Evolutionary conservation across 768 basidiomycete species (phyloP).

Genomic region (Dentipellis fragilis): DNA sequence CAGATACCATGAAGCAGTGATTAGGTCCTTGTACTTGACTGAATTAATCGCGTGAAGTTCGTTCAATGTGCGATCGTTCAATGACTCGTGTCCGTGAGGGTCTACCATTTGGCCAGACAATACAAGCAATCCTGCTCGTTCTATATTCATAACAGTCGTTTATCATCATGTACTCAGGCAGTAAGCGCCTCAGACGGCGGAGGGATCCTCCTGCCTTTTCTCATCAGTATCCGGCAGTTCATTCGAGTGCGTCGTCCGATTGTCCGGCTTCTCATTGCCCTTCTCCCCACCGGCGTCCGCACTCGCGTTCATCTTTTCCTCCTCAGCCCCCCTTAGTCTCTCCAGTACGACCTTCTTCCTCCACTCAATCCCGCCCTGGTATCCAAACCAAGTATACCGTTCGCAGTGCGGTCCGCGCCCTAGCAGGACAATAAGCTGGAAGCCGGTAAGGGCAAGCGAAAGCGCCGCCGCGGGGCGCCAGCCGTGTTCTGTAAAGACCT

Average conservation of each 20-base stretch:
- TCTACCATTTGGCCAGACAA: too few species aligned
- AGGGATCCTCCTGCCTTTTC: too few species aligned
- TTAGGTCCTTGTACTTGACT: too few species aligned
- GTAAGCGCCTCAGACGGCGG: too few species aligned
- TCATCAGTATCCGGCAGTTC: too few species aligned
- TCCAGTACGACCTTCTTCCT: constrained; percentile 1
- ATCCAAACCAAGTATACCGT: constrained; percentile 10
- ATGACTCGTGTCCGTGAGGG: too few species aligned
- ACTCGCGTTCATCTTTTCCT: background rate
- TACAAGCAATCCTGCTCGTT: too few species aligned
- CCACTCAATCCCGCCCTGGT: constrained; percentile 6
- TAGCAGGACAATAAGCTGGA: constrained; percentile 19
- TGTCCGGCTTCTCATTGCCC: background rate
- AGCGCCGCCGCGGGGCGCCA: constrained; percentile 19
- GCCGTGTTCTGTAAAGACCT: constrained; percentile 24
- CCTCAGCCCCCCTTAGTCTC: background rate
- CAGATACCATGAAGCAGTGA: too few species aligned
- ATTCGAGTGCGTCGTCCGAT: background rate
- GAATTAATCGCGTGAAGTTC: too few species aligned
- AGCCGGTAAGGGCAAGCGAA: constrained; percentile 20
- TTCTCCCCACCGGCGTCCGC: background rate
- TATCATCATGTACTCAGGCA: too few species aligned
- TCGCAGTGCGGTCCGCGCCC: constrained; percentile 19
- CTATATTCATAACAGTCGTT: too few species aligned
- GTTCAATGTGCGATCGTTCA: too few species aligned